Evolutionary conservation across 495 filamentous ascomycete genomes (phyloP).

Genomic region (Ascobolus immersus): DNA sequence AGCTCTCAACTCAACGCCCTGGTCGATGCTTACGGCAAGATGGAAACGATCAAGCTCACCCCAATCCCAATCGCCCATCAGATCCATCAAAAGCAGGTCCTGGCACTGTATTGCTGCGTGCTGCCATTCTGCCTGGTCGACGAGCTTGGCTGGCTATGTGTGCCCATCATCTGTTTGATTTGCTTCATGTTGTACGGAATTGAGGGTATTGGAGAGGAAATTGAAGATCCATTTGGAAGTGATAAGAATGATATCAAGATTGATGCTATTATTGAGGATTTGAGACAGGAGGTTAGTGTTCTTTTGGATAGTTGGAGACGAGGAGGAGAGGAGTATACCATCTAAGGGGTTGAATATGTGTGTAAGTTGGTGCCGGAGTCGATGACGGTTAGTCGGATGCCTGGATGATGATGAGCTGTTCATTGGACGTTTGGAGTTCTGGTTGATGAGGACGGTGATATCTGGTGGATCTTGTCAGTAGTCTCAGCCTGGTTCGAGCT

Average conservation of each 20-base stretch:
- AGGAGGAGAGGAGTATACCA: conserved; percentile 12
- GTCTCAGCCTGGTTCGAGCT: too few species aligned
- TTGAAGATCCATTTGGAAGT: conserved; percentile 54
- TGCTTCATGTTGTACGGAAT: conserved; percentile 53
- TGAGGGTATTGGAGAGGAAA: conserved; percentile 42
- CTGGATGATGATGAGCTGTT: too few species aligned
- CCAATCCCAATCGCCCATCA: conserved; percentile 12
- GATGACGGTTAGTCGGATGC: too few species aligned
- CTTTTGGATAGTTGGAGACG: conserved; percentile 38
- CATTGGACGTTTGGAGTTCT: too few species aligned
- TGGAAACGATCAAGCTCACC: conserved; percentile 38
- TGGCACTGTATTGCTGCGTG: conserved; percentile 44
- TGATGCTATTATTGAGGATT: conserved; percentile 46
- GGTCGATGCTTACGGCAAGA: conserved; percentile 38
- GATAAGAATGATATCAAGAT: conserved; percentile 59
- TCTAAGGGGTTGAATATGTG: too few species aligned
- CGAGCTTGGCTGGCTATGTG: conserved; percentile 45
- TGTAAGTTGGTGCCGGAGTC: too few species aligned
- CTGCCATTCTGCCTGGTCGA: conserved; percentile 49
- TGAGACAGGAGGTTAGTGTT: conserved; percentile 35
- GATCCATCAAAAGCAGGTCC: conserved; percentile 53
- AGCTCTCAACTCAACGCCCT: conserved; percentile 35
- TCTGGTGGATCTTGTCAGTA: too few species aligned
- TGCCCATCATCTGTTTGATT: conserved; percentile 39
- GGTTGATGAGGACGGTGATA: too few species aligned